phyloP scores from a whole-genome alignment of 768 basidiomycete species.

The Neoboletus magnificus region DNA sequence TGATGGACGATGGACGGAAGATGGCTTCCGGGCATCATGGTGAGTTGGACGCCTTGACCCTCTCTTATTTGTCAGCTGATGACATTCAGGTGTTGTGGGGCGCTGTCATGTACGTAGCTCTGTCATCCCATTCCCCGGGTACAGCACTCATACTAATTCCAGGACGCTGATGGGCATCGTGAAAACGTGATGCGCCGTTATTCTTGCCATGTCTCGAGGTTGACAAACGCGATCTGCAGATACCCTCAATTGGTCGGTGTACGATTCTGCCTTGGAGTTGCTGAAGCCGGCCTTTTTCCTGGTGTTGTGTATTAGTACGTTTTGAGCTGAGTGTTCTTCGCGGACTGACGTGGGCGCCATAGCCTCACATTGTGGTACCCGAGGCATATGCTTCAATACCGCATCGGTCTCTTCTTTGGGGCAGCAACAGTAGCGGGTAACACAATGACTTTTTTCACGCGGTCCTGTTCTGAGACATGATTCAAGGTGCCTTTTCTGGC shows the following conservation, averaged over 20 bases:
- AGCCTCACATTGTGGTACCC: conserved; percentile 71
- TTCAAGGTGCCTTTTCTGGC: conserved; percentile 53
- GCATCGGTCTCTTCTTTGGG: conserved; percentile 63
- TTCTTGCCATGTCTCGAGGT: not conserved
- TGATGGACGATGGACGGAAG: conserved; percentile 21
- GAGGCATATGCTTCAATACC: conserved; percentile 54
- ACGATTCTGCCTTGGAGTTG: conserved; percentile 57
- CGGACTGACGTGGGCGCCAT: not conserved
- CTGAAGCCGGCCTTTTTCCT: conserved; percentile 72
- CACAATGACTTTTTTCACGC: not conserved
- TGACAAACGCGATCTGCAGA: conserved; percentile 30
- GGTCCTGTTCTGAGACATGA: not conserved
- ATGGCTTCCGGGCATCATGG: conserved; percentile 68
- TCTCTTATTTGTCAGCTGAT: too few relatives aligned
- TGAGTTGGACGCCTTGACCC: conserved; percentile 23
- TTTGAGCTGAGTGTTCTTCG: not conserved
- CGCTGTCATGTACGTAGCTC: conserved; percentile 46
- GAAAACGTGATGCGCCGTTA: conserved; percentile 43
- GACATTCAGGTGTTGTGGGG: conserved; percentile 68
- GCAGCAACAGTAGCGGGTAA: conserved; percentile 58
- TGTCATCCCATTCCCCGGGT: not conserved
- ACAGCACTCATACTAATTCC: not conserved
- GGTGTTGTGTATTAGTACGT: conserved; percentile 71
- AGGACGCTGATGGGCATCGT: conserved; percentile 68
- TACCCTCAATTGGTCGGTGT: conserved; percentile 61